Evolutionary conservation across 1,139 yeast genomes (phyloP).

Genomic region (Diutina ranongensis): DNA sequence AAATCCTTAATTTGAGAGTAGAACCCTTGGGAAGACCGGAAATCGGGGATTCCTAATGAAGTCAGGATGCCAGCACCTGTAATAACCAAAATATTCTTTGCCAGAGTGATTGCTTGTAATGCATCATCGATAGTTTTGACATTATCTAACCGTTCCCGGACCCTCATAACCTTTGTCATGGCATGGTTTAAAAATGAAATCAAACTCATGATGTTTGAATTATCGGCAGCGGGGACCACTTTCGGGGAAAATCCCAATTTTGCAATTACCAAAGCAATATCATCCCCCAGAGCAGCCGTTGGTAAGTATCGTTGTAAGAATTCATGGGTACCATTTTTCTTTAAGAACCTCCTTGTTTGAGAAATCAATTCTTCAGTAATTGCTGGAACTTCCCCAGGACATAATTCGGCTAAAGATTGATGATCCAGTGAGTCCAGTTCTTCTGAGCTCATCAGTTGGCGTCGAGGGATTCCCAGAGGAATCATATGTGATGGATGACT

Average conservation of each 20-base stretch:
- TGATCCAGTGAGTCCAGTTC: neutral
- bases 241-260: slow-evolving; percentile 31
- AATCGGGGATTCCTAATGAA: slow-evolving; percentile 88
- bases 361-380: neutral
- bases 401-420: neutral
- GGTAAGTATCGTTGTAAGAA: slow-evolving; percentile 55
- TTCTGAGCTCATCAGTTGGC: neutral
- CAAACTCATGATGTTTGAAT: slow-evolving; percentile 31
- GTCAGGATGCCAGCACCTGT: slow-evolving; percentile 99
- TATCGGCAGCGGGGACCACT: slow-evolving; percentile 9
- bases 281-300: slow-evolving; percentile 41
- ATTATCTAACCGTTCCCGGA: slow-evolving; percentile 17
- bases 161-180: slow-evolving; percentile 27
- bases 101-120: slow-evolving; percentile 35
- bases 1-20: slow-evolving; percentile 54
- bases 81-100: slow-evolving; percentile 60
- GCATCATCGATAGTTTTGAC: slow-evolving; percentile 49
- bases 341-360: slow-evolving; percentile 37
- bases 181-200: slow-evolving; percentile 46
- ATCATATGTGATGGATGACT: neutral
- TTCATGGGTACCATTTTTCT: slow-evolving; percentile 45
- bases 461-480: neutral
- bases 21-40: slow-evolving; percentile 82
- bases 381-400: neutral
- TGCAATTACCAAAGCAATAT: slow-evolving; percentile 36